A percentile compares a stretch with the other conserved stretches of the same genome.
These are phyloP conservation scores for Diaporthe sp. DNA, from an alignment of 2,329 filamentous ascomycete species.

Conservation along the genomic window DNA sequence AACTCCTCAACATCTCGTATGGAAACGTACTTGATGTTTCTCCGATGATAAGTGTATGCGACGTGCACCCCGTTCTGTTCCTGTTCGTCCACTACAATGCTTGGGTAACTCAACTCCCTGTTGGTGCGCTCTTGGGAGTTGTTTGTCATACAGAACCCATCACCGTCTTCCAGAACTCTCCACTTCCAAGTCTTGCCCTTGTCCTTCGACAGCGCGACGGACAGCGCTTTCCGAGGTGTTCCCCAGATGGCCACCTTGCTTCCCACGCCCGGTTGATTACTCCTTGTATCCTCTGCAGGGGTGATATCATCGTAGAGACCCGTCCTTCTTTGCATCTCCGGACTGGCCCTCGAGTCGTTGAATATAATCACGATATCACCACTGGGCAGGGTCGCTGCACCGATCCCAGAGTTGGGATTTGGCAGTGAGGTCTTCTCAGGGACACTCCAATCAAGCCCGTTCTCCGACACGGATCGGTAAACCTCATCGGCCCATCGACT, in stretches of 20 bases:
- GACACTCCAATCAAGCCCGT: conserved; percentile 56
- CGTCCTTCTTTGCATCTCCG: conserved; percentile 51
- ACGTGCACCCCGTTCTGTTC: conserved; percentile 49
- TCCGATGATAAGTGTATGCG: conserved; percentile 59
- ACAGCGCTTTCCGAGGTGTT: conserved; percentile 54
- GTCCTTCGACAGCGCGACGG: conserved; percentile 53
- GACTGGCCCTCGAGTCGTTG: conserved; percentile 55
- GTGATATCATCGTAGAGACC: conserved; percentile 62
- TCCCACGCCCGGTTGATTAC: conserved; percentile 53
- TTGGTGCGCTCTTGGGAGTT: conserved; percentile 58
- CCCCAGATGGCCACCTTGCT: conserved; percentile 59
- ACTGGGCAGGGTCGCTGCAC: conserved; percentile 54
- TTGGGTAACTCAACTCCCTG: conserved; percentile 60
- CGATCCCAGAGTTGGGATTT: conserved; percentile 61
- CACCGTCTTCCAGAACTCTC: conserved; percentile 58
- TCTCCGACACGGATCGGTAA: conserved; percentile 56
- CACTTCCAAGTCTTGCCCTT: conserved; percentile 55
- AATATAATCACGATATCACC: conserved; percentile 56
- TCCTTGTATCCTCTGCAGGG: conserved; percentile 54
- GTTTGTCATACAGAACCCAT: conserved; percentile 62
- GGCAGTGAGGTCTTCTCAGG: conserved; percentile 54
- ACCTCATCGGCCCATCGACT: conserved; percentile 61
- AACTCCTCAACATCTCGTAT: conserved; percentile 48
- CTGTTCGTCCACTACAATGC: conserved; percentile 51
- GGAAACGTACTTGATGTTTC: conserved; percentile 57